These are phyloP conservation scores for Cairneyella variabilis DNA, from an alignment of 495 filamentous ascomycete species.

Conservation along the genomic window DNA sequence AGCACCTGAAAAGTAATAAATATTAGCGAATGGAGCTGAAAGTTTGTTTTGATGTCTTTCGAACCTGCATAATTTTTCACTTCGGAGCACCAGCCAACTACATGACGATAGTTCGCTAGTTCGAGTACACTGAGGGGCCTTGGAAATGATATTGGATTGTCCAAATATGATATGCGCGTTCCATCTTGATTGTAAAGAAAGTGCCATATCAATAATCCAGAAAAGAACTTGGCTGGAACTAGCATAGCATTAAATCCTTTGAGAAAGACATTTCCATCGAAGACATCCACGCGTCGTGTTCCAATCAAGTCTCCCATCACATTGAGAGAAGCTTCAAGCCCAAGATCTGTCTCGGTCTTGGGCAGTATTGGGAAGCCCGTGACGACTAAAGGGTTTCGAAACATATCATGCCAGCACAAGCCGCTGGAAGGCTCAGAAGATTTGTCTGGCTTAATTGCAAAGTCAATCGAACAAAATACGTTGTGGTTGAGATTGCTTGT, in stretches of 20 bases:
- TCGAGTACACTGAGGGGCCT: background rate
- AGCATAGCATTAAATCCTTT: slow-evolving; percentile 1
- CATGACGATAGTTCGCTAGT: background rate
- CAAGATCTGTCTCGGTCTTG: background rate
- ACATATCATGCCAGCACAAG: background rate
- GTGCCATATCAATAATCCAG: background rate
- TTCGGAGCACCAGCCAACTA: background rate
- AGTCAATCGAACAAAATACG: background rate
- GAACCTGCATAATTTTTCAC: background rate
- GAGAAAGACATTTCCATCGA: background rate
- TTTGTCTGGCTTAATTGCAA: background rate
- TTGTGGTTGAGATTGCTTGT: background rate
- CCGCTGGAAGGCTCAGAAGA: background rate
- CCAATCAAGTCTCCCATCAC: background rate
- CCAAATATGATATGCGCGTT: background rate
- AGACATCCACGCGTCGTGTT: background rate
- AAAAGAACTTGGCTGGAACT: background rate
- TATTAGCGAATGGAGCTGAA: background rate
- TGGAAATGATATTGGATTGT: background rate
- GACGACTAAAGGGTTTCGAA: background rate
- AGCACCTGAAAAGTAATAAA: background rate
- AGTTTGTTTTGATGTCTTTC: background rate
- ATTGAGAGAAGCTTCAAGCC: background rate
- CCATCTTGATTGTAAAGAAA: background rate
- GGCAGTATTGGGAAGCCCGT: background rate